These are phyloP conservation scores for Penicillium janthinellum DNA, from an alignment of 2,329 filamentous ascomycete species.

Conservation along the genomic window DNA sequence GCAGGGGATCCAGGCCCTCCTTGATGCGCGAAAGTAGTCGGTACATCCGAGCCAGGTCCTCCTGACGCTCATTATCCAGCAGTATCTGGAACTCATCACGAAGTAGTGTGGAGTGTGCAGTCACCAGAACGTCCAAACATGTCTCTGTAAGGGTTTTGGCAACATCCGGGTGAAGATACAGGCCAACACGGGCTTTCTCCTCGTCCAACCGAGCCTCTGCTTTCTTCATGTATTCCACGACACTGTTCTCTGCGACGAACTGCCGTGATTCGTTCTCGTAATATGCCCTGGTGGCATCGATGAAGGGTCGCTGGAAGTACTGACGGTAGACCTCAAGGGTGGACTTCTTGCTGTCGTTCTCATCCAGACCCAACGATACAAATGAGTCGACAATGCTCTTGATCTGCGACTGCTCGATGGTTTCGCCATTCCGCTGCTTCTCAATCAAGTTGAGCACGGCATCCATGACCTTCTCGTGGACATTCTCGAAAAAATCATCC, in stretches of 20 bases:
- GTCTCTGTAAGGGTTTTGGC: slow-evolving; percentile 78
- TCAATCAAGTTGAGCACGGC: slow-evolving; percentile 93
- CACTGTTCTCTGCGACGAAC: slow-evolving; percentile 94
- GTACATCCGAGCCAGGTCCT: slow-evolving; percentile 97
- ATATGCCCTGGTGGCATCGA: slow-evolving; percentile 79
- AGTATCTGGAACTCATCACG: slow-evolving; percentile 95
- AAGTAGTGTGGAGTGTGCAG: slow-evolving; percentile 80
- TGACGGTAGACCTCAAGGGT: slow-evolving; percentile 92
- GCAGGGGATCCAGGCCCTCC: slow-evolving; percentile 85
- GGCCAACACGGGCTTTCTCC: slow-evolving; percentile 88
- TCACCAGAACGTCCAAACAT: slow-evolving; percentile 87
- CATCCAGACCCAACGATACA: slow-evolving; percentile 90
- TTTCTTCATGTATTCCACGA: slow-evolving; percentile 99
- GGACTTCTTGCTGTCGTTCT: slow-evolving; percentile 87
- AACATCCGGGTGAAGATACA: slow-evolving; percentile 92
- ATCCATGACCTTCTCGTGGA: slow-evolving; percentile 88
- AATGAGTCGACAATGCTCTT: slow-evolving; percentile 97
- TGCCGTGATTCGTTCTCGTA: slow-evolving; percentile 91
- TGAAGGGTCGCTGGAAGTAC: slow-evolving; percentile 91
- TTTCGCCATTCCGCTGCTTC: slow-evolving; percentile 96
- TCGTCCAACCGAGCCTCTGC: slow-evolving; percentile 85
- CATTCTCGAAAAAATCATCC: slow-evolving; percentile 80
- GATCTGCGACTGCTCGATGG: slow-evolving; percentile 94
- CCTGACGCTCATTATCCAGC: slow-evolving; percentile 89
- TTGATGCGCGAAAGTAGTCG: slow-evolving; percentile 84